These are phyloP conservation scores for Vitis amurensis DNA, from an alignment of 164 flowering plant genomes.

Conservation along the genomic window DNA sequence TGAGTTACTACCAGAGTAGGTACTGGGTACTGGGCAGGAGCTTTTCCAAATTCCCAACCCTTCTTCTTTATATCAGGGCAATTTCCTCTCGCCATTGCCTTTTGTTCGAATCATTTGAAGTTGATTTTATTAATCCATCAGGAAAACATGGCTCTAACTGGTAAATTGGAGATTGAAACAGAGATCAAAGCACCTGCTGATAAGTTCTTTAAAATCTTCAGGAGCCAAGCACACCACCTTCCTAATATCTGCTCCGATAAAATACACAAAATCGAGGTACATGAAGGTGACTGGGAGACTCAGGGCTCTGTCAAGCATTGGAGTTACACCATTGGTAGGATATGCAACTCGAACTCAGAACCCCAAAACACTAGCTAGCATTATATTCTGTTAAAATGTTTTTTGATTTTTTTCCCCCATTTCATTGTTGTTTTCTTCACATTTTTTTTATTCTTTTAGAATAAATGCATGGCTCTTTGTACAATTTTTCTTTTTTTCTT, in stretches of 20 bases:
- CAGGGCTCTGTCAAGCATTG: constrained; percentile 18
- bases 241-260: constrained; percentile 17
- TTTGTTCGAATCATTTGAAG: too few species aligned
- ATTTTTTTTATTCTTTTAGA: too few species aligned
- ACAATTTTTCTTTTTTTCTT: too few species aligned
- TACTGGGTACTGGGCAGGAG: too few species aligned
- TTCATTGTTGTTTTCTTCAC: background rate
- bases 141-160: background rate
- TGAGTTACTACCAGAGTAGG: too few species aligned
- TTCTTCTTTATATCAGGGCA: too few species aligned
- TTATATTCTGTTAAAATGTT: background rate
- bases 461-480: too few species aligned
- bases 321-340: constrained; percentile 22
- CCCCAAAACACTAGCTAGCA: too few species aligned
- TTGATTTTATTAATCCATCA: too few species aligned
- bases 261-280: constrained; percentile 18
- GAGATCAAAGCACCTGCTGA: constrained; percentile 18
- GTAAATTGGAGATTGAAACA: constrained; percentile 15
- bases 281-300: constrained; percentile 31
- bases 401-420: constrained; percentile 1
- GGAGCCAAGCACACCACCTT: constrained; percentile 22
- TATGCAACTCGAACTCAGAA: too few species aligned
- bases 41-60: too few species aligned
- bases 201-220: constrained; percentile 17
- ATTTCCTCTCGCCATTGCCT: too few species aligned